Base-by-base conservation (phyloP, 768 basidiomycete genomes). In the Russula dissimulans region DNA sequence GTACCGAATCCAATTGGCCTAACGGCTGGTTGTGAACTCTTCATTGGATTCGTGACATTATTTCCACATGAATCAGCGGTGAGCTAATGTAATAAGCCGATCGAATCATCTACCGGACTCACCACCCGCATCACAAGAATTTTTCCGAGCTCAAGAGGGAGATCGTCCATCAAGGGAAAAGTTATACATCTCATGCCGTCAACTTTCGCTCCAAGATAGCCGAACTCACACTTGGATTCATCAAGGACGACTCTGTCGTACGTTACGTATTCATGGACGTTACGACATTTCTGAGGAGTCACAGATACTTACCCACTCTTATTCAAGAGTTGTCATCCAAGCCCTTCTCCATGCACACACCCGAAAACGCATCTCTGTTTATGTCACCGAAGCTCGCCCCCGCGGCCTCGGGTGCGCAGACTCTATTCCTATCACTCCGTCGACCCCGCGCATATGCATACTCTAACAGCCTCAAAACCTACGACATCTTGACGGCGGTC, bases 301-400 rank as follows among this genome's bases (percentile, higher is more conserved):
- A 60, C 70, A 97, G 91, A 94, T 99, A 69, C 81, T 99, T 59
- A 97, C 94, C 3, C 97, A 99, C 74, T 93, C 92, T 38, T 95
- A 95, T 76, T 97, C 94, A 29, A 81, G 97, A 68, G 94, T 97
- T 47, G 95, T 99, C 57, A 87, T 95, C 77, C 86, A 92, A 73
- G 89, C 95, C 39, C 80, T 99, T 54, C 79, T 97, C 48, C 82
- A 87, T 59, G 95, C 97, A 17, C 92, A 95, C 71, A 79, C 86
- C 69, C 84, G 82, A 71, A 97, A 98, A 76, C 82, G 95, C 58
- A 91, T 98, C 73, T 92, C 91, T 68, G 95, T 99, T 42, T 98
- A 93, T 72, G 95, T 99, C 60, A 97, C 95, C 66, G 92, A 97
- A 83, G 91, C 91, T 38, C 82, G 91, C 64, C 94, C 95, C 71